These are phyloP conservation scores for Xylaria scruposa DNA, from an alignment of 495 filamentous ascomycete species.

Conservation along the genomic window DNA sequence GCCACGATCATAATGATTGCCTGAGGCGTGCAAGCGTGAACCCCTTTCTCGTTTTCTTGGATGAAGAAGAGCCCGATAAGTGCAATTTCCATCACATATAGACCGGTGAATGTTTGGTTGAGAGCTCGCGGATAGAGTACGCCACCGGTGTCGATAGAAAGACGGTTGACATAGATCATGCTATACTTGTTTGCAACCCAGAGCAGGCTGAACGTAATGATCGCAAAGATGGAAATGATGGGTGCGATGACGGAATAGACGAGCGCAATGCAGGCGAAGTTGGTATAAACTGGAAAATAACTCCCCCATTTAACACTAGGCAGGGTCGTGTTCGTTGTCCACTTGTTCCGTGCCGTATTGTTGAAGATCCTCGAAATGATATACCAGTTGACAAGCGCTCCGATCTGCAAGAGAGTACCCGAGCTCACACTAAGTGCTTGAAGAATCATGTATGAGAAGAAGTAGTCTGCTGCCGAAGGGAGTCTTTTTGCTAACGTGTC, in stretches of 20 bases:
- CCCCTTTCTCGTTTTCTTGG: constrained; percentile 65
- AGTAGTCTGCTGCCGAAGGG: constrained; percentile 91
- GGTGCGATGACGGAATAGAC: constrained; percentile 92
- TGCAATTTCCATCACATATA: constrained; percentile 95
- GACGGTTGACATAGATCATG: constrained; percentile 93
- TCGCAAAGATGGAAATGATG: constrained; percentile 90
- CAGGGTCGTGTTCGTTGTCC: constrained; percentile 80
- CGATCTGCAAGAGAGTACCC: constrained; percentile 86
- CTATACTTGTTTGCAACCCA: constrained; percentile 98
- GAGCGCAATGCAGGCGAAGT: constrained; percentile 90
- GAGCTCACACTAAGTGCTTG: constrained; percentile 91
- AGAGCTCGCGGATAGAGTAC: constrained; percentile 91
- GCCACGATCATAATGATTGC: constrained; percentile 88
- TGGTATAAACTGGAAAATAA: constrained; percentile 95
- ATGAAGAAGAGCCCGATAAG: constrained; percentile 93
- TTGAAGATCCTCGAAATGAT: constrained; percentile 79
- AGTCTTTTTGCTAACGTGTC: constrained; percentile 80
- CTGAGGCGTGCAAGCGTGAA: constrained; percentile 75
- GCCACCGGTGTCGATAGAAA: constrained; percentile 89
- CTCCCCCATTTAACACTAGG: constrained; percentile 86
- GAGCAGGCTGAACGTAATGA: constrained; percentile 91
- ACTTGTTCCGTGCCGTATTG: constrained; percentile 87
- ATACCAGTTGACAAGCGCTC: constrained; percentile 78
- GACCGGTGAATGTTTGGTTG: constrained; percentile 93
- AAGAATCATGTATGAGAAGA: constrained; percentile 97